Percentiles rank a stretch among this genome's conserved stretches.
phyloP scores from a whole-genome alignment of 257 asterid species.

The Primulina huaijiensis region DNA sequence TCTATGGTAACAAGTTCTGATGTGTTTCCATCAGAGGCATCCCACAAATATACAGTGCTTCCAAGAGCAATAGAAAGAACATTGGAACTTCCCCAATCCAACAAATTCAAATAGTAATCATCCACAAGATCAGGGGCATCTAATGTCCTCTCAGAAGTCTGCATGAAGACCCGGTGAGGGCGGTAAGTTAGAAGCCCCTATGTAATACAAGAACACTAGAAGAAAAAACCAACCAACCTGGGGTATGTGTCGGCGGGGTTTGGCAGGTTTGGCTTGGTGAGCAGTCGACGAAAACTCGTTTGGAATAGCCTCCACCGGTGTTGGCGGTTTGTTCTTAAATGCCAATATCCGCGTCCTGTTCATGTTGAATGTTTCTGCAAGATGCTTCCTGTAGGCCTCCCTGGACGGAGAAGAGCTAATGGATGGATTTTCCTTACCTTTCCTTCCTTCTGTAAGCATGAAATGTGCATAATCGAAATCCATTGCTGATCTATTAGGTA shows the following conservation, averaged over 20 bases:
- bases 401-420: slow-evolving; percentile 63
- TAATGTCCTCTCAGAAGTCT: slow-evolving; percentile 89
- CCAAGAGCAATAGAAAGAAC: slow-evolving; percentile 92
- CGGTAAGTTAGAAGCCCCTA: not conserved
- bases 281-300: slow-evolving; percentile 40
- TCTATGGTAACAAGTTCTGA: slow-evolving; percentile 77
- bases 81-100: slow-evolving; percentile 95
- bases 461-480: slow-evolving; percentile 80
- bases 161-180: slow-evolving; percentile 27
- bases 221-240: slow-evolving; percentile 51
- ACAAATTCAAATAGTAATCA: slow-evolving; percentile 79
- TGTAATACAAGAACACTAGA: not conserved
- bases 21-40: slow-evolving; percentile 71
- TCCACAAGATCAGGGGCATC: slow-evolving; percentile 92
- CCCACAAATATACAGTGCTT: slow-evolving; percentile 80
- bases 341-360: slow-evolving; percentile 80
- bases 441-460: slow-evolving; percentile 81
- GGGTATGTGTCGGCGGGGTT: slow-evolving; percentile 79
- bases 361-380: slow-evolving; percentile 85
- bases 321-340: slow-evolving; percentile 87
- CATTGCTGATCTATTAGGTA: slow-evolving; percentile 95
- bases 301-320: slow-evolving; percentile 55
- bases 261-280: slow-evolving; percentile 52
- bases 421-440: slow-evolving; percentile 88
- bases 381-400: slow-evolving; percentile 81